phyloP scores from a whole-genome alignment of 768 basidiomycete genomes.

The Auriculariales sp. region DNA sequence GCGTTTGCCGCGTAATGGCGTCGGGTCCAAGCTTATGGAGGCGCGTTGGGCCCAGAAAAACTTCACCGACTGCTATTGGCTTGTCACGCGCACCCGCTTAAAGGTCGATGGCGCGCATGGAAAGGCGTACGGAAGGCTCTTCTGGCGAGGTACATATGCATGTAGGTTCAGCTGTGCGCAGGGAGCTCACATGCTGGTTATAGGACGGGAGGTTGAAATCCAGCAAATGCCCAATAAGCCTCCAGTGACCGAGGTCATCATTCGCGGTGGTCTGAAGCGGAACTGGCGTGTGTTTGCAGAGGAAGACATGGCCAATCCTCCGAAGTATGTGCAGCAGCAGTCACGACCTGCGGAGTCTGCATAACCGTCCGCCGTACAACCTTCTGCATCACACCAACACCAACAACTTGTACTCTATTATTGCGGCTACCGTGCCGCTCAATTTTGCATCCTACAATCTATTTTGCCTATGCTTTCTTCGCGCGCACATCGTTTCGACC shows the following conservation, averaged over 20 bases:
- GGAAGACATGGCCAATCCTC: background rate
- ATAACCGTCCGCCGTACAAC: too few species aligned
- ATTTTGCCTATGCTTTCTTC: too few species aligned
- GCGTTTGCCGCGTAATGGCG: constrained; percentile 47
- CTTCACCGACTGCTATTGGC: constrained; percentile 58
- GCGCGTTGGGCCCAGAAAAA: constrained; percentile 60
- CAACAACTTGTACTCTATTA: too few species aligned
- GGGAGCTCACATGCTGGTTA: constrained; percentile 25
- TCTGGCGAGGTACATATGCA: too few species aligned
- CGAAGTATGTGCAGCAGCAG: too few species aligned
- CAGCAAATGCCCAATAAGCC: constrained; percentile 32
- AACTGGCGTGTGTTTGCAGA: constrained; percentile 24
- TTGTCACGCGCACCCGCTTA: constrained; percentile 53
- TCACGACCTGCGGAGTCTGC: too few species aligned
- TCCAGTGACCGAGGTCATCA: constrained; percentile 35
- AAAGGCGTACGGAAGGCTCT: constrained; percentile 67
- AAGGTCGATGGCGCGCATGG: constrained; percentile 65
- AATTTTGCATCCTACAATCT: too few species aligned
- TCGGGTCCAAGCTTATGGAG: constrained; percentile 58
- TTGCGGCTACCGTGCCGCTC: too few species aligned
- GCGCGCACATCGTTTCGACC: too few species aligned
- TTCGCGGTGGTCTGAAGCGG: constrained; percentile 62
- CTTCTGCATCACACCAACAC: too few species aligned
- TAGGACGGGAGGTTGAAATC: background rate
- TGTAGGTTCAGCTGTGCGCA: too few species aligned